phyloP scores from a whole-genome alignment of 345 rosid species.

The Aurinia saxatilis region DNA sequence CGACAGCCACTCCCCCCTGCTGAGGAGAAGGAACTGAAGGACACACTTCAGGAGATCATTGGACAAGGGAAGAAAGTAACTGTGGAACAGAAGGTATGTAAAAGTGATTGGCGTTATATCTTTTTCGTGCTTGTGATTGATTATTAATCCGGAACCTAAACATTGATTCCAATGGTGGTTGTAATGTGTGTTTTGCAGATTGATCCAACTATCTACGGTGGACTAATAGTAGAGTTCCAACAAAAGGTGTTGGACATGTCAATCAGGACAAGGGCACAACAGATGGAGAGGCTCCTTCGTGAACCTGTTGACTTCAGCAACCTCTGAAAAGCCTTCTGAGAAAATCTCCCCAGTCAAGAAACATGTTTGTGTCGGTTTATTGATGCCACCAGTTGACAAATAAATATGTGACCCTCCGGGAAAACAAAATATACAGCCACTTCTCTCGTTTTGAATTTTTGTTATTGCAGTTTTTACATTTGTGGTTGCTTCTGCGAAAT shows the following conservation, averaged over 20 bases:
- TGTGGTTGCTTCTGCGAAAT: conserved; percentile 24
- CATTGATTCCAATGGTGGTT: neutral
- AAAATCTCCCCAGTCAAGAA: neutral
- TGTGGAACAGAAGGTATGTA: conserved; percentile 74
- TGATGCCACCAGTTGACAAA: conserved; percentile 19
- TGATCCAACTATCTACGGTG: conserved; percentile 89
- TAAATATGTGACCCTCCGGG: conserved; percentile 24
- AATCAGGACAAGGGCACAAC: conserved; percentile 74
- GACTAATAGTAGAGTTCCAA: conserved; percentile 73
- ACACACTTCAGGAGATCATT: conserved; percentile 63
- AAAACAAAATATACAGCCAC: conserved; percentile 4
- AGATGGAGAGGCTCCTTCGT: conserved; percentile 91
- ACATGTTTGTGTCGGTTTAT: neutral
- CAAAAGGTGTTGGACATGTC: conserved; percentile 97
- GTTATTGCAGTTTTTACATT: conserved; percentile 4
- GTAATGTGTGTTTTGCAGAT: conserved; percentile 38
- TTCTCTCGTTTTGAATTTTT: neutral
- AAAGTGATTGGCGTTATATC: neutral
- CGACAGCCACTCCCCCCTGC: conserved; percentile 80
- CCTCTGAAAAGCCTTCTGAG: conserved; percentile 25
- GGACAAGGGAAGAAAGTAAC: conserved; percentile 74
- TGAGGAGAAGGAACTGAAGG: conserved; percentile 84
- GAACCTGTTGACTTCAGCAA: conserved; percentile 47
- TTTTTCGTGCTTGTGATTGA: neutral
- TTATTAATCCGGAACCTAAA: neutral